Base-by-base conservation (phyloP, 164 flowering plant species). In the grape (Vitis vinifera) region DNA sequence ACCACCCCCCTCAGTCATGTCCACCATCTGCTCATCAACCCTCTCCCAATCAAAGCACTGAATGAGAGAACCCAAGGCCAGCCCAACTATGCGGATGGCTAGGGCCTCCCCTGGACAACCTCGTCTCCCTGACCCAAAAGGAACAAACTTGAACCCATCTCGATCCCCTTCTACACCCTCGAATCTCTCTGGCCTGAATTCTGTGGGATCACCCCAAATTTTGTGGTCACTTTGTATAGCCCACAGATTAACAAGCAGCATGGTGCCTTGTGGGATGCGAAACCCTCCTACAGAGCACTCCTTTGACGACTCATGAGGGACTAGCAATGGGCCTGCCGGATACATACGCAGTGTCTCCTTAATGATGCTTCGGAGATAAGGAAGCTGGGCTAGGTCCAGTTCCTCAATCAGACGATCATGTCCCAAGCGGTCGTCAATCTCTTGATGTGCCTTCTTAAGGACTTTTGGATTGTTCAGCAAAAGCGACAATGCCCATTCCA, bases 21-120 rank as follows among this genome's bases (percentile, higher is more conserved):
- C 89, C 65, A 82, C 76, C 77, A 70, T 52, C 14, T 81, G 81
- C 19, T 78, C 65, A 0, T 80, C 74, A 23, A 73, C 16, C n/a
- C 77, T 76, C n/a, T 76, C 77, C 89, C 89, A 86, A 56, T 84
- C 86, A 65, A 86, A 84, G 70, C 87, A 86, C 55, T 86, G 89
- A 49, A 82, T 68, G 10, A 83, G 15, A 0, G 80, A 64, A 0
- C 85, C 88, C 58, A 86, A 57, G 0, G 71, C 72, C 68, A 81
- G 51, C 9, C 79, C 81, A 3, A 84, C 66, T 62, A 76, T 27
- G 0, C 81, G 72, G 67, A 65, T 68, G 2, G 75, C 86, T 71
- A 86, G 63, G 1, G 70, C 76, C 7, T 76, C 86, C 5, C 86
- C 87, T 4, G 87, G 91, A 29, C 88, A 85, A 0, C 76, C 65